Conservation (phyloP, 805 yeast species). For the Cyberlindnera euphorbiiphila region DNA sequence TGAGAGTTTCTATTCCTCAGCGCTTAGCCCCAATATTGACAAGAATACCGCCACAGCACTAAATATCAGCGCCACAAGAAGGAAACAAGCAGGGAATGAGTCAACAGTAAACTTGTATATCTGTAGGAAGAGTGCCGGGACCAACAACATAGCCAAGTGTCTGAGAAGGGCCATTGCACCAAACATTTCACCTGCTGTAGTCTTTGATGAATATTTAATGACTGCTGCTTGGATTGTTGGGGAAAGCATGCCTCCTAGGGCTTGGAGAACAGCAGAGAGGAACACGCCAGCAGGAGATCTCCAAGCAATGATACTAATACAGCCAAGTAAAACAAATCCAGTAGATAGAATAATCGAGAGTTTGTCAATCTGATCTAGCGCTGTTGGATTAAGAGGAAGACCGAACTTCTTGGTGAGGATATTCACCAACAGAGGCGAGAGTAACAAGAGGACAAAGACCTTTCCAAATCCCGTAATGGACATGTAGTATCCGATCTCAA, state of each 20-base stretch:
- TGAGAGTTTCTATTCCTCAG: too few species aligned
- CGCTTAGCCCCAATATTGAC: not conserved
- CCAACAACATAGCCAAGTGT: constrained; percentile 19
- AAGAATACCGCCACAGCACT: not conserved
- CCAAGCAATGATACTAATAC: constrained; percentile 1
- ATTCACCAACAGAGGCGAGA: constrained; percentile 15
- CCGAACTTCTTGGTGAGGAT: not conserved
- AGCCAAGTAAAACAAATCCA: not conserved
- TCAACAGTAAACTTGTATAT: constrained; percentile 17
- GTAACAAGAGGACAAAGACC: constrained; percentile 15
- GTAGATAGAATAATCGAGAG: not conserved
- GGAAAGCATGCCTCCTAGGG: constrained; percentile 20
- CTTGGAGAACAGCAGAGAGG: constrained; percentile 16
- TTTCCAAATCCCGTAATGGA: constrained; percentile 25
- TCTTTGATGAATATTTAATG: constrained; percentile 16
- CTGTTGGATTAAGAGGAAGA: not conserved
- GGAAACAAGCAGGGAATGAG: not conserved
- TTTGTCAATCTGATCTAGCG: not conserved
- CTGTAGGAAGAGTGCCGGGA: constrained; percentile 19
- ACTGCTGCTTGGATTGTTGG: constrained; percentile 22
- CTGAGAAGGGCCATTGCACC: constrained; percentile 23
- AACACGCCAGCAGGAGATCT: constrained; percentile 10
- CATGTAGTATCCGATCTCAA: constrained; percentile 27
- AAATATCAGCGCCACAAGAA: not conserved
- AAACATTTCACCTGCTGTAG: constrained; percentile 24